Percentiles rank a stretch among this genome's conserved stretches.
Evolutionary conservation across 139 green algal genomes (phyloP).

Genomic region (Tetraselmis chui): DNA sequence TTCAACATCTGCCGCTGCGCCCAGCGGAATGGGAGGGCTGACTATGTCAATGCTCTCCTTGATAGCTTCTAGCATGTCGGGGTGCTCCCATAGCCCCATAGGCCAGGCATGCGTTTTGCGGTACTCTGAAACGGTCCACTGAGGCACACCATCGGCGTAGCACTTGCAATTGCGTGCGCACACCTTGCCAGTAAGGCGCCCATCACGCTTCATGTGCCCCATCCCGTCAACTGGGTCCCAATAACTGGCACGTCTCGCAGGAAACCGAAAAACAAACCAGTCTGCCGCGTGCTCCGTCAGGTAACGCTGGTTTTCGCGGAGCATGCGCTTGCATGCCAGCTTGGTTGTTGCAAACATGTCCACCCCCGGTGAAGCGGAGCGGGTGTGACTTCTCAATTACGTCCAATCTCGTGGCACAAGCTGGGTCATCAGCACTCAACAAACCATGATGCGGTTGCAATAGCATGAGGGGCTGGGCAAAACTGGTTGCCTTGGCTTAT

Average conservation of each 20-base stretch:
- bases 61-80: neutral
- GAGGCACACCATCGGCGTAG: neutral
- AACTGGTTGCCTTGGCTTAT: neutral
- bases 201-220: neutral
- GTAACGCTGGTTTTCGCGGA: neutral
- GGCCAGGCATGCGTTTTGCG: neutral
- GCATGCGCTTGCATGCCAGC: neutral
- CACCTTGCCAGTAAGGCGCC: neutral
- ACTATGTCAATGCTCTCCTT: neutral
- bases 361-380: neutral
- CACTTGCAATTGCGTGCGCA: neutral
- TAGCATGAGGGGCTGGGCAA: neutral
- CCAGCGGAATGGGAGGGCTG: neutral
- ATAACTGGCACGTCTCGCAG: neutral
- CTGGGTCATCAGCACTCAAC: neutral
- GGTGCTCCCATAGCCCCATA: neutral
- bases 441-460: neutral
- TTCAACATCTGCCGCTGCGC: neutral
- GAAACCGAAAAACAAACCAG: neutral
- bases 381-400: neutral
- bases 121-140: neutral
- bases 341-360: neutral
- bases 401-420: neutral
- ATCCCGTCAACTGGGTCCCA: neutral
- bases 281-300: neutral